Percentiles rank a stretch among this genome's conserved stretches.
These are phyloP conservation scores for Arthrobotrys megalospora DNA, from an alignment of 2,329 filamentous ascomycete species.

Conservation along the genomic window DNA sequence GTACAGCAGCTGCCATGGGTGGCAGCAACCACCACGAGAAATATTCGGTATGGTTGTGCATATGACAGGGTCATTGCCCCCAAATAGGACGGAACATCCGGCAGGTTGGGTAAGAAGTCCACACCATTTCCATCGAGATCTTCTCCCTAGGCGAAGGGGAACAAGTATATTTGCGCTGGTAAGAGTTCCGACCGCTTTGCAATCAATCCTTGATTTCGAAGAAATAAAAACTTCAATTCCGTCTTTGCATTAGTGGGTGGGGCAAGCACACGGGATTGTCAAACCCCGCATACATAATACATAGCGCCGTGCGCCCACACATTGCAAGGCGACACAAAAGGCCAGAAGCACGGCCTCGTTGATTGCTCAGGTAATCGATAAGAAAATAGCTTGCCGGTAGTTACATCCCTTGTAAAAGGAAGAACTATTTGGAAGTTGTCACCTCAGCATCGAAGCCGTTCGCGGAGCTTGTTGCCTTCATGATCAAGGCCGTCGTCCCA, in stretches of 20 bases:
- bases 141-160: constrained; percentile 43
- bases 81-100: constrained; percentile 60
- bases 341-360: background rate
- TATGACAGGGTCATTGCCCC: constrained; percentile 60
- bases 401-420: background rate
- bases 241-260: constrained; percentile 57
- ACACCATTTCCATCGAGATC: constrained; percentile 55
- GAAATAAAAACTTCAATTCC: constrained; percentile 53
- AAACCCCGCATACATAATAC: constrained; percentile 50
- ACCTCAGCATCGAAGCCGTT: background rate
- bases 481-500: constrained; percentile 8
- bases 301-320: constrained; percentile 18
- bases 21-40: constrained; percentile 56
- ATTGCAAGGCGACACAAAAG: constrained; percentile 30
- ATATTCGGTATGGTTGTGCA: constrained; percentile 35
- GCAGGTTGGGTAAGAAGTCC: constrained; percentile 56
- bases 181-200: constrained; percentile 48
- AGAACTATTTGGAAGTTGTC: constrained; percentile 20
- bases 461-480: constrained; percentile 9
- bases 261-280: constrained; percentile 54
- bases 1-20: constrained; percentile 57
- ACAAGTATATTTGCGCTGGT: constrained; percentile 26
- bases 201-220: constrained; percentile 49
- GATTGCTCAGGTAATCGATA: constrained; percentile 43
- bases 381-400: constrained; percentile 43